phyloP scores from a whole-genome alignment of 2,329 filamentous ascomycete species.

The Elsinoe fawcettii region DNA sequence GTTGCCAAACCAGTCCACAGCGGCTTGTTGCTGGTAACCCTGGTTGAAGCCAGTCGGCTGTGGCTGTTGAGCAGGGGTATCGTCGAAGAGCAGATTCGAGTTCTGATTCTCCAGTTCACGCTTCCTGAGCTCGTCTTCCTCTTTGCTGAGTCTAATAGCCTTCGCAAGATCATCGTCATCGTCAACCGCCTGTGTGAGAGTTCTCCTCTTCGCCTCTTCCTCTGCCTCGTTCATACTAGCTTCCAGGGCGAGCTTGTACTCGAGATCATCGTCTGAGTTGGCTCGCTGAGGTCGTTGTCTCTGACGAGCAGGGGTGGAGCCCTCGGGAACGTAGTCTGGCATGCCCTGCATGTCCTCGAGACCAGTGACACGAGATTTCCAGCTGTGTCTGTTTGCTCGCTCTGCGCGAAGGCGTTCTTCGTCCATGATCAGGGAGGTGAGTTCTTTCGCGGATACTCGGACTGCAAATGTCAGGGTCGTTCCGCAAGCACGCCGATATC shows the following conservation, averaged over 20 bases:
- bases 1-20: conserved; percentile 96
- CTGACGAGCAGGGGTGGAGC: conserved; percentile 34
- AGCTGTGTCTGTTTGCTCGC: conserved; percentile 81
- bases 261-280: conserved; percentile 72
- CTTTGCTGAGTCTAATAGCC: conserved; percentile 87
- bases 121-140: conserved; percentile 83
- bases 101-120: conserved; percentile 83
- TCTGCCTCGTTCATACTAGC: conserved; percentile 94
- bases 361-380: conserved; percentile 93
- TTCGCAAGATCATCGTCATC: conserved; percentile 88
- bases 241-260: conserved; percentile 84
- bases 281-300: conserved; percentile 29
- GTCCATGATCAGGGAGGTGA: conserved; percentile 84
- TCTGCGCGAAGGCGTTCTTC: conserved; percentile 88
- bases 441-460: conserved; percentile 88
- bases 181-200: conserved; percentile 33
- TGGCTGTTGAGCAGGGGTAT: conserved; percentile 54
- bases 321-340: conserved; percentile 35
- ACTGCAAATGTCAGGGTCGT: conserved; percentile 51
- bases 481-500: conserved; percentile 18
- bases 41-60: conserved; percentile 88
- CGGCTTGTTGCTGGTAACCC: conserved; percentile 92
- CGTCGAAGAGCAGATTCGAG: conserved; percentile 80
- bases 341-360: conserved; percentile 68
- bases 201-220: conserved; percentile 70